A percentile compares a stretch with the other conserved stretches of the same genome.
phyloP scores from a whole-genome alignment of 495 filamentous ascomycete genomes.

The Rostrohypoxylon terebratum region DNA sequence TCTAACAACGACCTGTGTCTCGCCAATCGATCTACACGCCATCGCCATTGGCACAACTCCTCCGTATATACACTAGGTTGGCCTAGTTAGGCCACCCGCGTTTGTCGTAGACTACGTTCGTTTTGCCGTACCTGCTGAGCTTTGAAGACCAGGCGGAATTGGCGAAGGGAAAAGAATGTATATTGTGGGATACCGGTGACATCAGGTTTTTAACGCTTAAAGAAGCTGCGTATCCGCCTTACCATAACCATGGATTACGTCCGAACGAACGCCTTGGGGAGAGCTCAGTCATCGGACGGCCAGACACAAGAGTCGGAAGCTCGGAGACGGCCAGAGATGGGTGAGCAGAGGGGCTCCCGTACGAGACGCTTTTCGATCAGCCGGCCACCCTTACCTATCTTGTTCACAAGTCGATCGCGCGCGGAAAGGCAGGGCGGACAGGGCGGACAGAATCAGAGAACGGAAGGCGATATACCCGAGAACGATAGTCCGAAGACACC shows the following conservation, averaged over 20 bases:
- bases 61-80: constrained; percentile 26
- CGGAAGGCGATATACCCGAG: constrained; percentile 43
- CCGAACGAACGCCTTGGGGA: constrained; percentile 31
- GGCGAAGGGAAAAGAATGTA: constrained; percentile 32
- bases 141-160: not conserved
- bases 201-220: constrained; percentile 35
- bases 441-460: constrained; percentile 44
- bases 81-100: constrained; percentile 15
- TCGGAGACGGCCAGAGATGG: constrained; percentile 48
- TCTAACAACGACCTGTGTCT: constrained; percentile 12
- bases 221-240: constrained; percentile 23
- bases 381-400: constrained; percentile 49
- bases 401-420: constrained; percentile 51
- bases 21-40: constrained; percentile 22
- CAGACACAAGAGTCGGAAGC: constrained; percentile 32
- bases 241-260: constrained; percentile 42
- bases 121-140: constrained; percentile 6
- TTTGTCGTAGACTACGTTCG: constrained; percentile 13
- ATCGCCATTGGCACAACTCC: not conserved
- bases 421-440: constrained; percentile 44
- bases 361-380: constrained; percentile 33
- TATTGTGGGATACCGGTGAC: constrained; percentile 30
- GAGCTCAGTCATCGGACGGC: constrained; percentile 27
- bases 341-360: constrained; percentile 25
- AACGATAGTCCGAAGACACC: constrained; percentile 59